Percentiles rank a stretch among this genome's conserved stretches.
Evolutionary conservation across 306 rosid species (phyloP).

Genomic region (Pterocarpus santalinus): DNA sequence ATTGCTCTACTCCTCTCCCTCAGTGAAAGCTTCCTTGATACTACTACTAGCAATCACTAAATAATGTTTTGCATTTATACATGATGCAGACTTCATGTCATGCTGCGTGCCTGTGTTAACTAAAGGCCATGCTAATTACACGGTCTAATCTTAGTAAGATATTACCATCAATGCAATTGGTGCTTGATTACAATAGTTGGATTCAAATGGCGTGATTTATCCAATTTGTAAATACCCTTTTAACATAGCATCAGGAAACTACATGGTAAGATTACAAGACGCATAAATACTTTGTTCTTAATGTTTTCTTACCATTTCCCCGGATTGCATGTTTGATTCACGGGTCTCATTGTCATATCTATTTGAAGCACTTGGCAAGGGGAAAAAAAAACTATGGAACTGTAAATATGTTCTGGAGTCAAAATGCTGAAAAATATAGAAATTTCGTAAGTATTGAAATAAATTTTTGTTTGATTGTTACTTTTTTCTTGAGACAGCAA

Average conservation of each 20-base stretch:
- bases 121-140: constrained; percentile 50
- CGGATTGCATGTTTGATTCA: too few relatives aligned
- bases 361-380: not conserved
- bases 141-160: constrained; percentile 20
- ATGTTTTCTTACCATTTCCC: not conserved
- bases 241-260: not conserved
- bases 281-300: not conserved
- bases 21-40: not conserved
- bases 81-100: constrained; percentile 34
- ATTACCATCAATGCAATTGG: constrained; percentile 17
- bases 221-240: not conserved
- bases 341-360: not conserved
- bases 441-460: constrained; percentile 30
- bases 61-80: constrained; percentile 42
- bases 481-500: constrained; percentile 16
- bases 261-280: not conserved
- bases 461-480: constrained; percentile 12
- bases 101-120: constrained; percentile 57
- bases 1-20: not conserved
- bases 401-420: not conserved
- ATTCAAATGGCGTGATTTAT: constrained; percentile 49
- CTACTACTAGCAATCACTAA: not conserved
- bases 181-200: constrained; percentile 43
- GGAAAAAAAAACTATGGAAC: not conserved
- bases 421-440: constrained; percentile 23